Evolutionary conservation across 164 flowering plant species (phyloP), one percentile per base, ranked within the genome.

Genomic region (Tetrastigma voinierianum): DNA sequence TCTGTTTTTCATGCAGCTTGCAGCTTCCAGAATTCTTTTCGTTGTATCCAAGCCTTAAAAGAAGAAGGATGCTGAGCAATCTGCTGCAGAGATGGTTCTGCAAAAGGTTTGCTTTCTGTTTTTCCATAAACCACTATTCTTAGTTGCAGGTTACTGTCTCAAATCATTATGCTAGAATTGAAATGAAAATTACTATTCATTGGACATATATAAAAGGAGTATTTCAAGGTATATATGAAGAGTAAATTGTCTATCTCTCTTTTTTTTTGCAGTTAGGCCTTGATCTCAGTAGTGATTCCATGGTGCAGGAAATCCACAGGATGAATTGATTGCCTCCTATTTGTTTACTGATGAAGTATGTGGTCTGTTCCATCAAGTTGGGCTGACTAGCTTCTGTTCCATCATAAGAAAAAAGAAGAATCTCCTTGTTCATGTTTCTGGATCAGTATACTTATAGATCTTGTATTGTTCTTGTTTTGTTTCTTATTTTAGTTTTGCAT

Each of bases 1-100:
- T 89, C 87, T 11, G 77, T 89, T 20, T 96, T 75, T 68, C 87
- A 87, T 96, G 99, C 80, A 57, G 44, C 59, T 84, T 96, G 81
- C 76, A 90, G 72, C 95, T 96, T 61, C 99, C 98, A 9, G 95
- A 90, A 20, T 43, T 85, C n/a, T n/a, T 66, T 51, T 82, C 13
- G 82, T 96, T 69, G 76, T 80, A 48, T 96, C 99, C 0, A 69
- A 24, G 70, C 68, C 45, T 96, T 74, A 68, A 58, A 88, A 68
- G 61, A 96, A 96, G 73, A 96, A 86, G 71, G 99, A 96, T n/a
- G 97, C 99, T 2, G 97, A 89, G 76, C 99, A 96, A 71, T 78
- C 87, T 79, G 99, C 98, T 79, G 95, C 98, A 15, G 76, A 87
- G 68, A 72, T 78, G 75, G 99, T 98, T 66, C 45, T 93, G 19